Percentiles rank a stretch among this genome's conserved stretches.
Evolutionary conservation across 352 stramenopile genomes (phyloP).

Genomic region (Phytophthora lateralis): DNA sequence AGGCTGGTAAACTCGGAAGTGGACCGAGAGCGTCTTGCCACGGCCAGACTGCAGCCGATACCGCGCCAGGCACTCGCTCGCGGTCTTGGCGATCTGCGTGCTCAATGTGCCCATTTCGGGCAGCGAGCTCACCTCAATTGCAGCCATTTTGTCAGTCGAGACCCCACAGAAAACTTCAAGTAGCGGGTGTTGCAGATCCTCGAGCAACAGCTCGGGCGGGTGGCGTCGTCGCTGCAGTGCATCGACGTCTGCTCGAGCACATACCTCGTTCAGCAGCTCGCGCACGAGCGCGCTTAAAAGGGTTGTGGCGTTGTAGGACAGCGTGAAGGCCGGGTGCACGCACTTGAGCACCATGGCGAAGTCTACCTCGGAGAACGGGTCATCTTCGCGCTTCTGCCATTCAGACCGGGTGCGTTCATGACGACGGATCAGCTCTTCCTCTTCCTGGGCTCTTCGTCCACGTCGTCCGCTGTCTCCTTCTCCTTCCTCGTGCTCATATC

Average conservation of each 20-base stretch:
- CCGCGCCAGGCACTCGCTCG: constrained; percentile 24
- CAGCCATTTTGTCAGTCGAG: constrained; percentile 9
- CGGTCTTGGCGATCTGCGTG: constrained; percentile 21
- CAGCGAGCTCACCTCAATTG: constrained; percentile 11
- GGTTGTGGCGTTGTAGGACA: constrained; percentile 57
- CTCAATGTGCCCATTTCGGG: constrained; percentile 13
- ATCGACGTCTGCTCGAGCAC: constrained; percentile 47
- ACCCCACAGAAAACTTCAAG: constrained; percentile 32
- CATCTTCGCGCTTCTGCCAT: constrained; percentile 64
- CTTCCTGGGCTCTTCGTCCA: constrained; percentile 20
- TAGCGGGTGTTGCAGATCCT: constrained; percentile 25
- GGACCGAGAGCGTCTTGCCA: constrained; percentile 46
- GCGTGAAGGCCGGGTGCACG: constrained; percentile 62
- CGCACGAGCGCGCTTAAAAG: constrained; percentile 57
- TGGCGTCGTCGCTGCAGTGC: constrained; percentile 31
- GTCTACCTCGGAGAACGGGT: constrained; percentile 64
- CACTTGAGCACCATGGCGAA: constrained; percentile 68
- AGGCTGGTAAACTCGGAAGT: constrained; percentile 45
- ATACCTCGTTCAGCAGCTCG: constrained; percentile 59
- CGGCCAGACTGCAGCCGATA: constrained; percentile 47
- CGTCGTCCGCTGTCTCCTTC: constrained; percentile 8
- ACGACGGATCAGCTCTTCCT: constrained; percentile 46
- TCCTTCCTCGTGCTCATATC: constrained; percentile 10
- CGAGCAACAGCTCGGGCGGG: constrained; percentile 41
- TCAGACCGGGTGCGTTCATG: constrained; percentile 55